phyloP scores from a whole-genome alignment of 495 filamentous ascomycete species.

The Neohortaea acidophila region DNA sequence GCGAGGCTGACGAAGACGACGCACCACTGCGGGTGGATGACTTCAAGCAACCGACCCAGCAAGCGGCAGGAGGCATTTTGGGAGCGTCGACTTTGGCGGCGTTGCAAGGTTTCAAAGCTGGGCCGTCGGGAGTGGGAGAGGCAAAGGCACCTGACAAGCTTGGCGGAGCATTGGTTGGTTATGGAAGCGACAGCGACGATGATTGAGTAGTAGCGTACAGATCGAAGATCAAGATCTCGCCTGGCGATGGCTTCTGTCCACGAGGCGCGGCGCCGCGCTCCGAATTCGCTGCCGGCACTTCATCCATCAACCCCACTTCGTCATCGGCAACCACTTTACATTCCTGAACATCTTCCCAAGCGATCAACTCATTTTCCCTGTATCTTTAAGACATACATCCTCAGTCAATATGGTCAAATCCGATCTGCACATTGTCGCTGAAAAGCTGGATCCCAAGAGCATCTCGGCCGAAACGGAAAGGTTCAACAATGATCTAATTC shows the following conservation, averaged over 20 bases:
- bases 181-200: conserved; percentile 81
- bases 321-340: too few relatives aligned
- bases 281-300: too few relatives aligned
- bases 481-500: conserved; percentile 26
- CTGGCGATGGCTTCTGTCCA: too few relatives aligned
- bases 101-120: conserved; percentile 35
- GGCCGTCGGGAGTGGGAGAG: conserved; percentile 10
- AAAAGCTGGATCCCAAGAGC: conserved; percentile 20
- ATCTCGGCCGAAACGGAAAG: conserved; percentile 18
- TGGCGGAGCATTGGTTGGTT: conserved; percentile 65
- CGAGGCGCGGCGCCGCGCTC: too few relatives aligned
- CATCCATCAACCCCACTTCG: too few relatives aligned
- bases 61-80: conserved; percentile 46
- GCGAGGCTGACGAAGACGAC: conserved; percentile 5
- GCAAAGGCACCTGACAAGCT: conserved; percentile 29
- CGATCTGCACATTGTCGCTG: neutral
- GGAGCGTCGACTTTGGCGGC: conserved; percentile 65
- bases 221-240: too few relatives aligned
- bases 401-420: too few relatives aligned
- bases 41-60: conserved; percentile 10
- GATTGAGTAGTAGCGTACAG: too few relatives aligned
- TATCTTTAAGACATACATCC: too few relatives aligned
- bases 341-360: too few relatives aligned
- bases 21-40: conserved; percentile 12
- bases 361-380: too few relatives aligned